Conservation (phyloP, 2,329 filamentous ascomycete genomes). For the Talaromyces sp. region DNA sequence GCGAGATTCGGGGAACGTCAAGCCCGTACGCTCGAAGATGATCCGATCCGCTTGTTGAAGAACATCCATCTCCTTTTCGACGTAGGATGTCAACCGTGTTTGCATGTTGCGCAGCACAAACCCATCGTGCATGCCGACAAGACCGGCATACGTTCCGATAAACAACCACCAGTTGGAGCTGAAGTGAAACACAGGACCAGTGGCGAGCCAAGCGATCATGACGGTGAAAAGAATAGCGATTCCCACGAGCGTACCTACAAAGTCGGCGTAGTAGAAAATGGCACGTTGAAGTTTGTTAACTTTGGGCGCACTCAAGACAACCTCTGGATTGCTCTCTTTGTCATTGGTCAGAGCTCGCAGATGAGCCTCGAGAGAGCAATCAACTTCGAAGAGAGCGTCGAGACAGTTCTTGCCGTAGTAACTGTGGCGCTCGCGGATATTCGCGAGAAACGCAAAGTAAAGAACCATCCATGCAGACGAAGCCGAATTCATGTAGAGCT, state of each 20-base stretch:
- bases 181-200: conserved; percentile 41
- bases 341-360: conserved; percentile 21
- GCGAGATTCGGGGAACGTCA: neutral
- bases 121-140: conserved; percentile 46
- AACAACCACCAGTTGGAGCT: conserved; percentile 48
- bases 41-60: conserved; percentile 19
- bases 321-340: conserved; percentile 30
- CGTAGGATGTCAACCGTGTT: conserved; percentile 23
- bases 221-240: conserved; percentile 39
- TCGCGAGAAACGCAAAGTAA: conserved; percentile 28
- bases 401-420: conserved; percentile 19
- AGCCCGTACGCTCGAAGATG: conserved; percentile 6
- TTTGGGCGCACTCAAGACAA: conserved; percentile 31
- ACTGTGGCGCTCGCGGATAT: conserved; percentile 23
- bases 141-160: conserved; percentile 48
- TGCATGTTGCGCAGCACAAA: conserved; percentile 48
- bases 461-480: conserved; percentile 45
- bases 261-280: conserved; percentile 40
- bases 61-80: conserved; percentile 17
- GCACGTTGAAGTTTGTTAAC: conserved; percentile 34
- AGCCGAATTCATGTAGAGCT: conserved; percentile 34
- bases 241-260: conserved; percentile 43
- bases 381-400: conserved; percentile 22
- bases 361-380: conserved; percentile 19
- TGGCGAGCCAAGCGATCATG: conserved; percentile 36